These are phyloP conservation scores for Kurtzmaniella fragi DNA, from an alignment of 805 yeast species.

Conservation along the genomic window DNA sequence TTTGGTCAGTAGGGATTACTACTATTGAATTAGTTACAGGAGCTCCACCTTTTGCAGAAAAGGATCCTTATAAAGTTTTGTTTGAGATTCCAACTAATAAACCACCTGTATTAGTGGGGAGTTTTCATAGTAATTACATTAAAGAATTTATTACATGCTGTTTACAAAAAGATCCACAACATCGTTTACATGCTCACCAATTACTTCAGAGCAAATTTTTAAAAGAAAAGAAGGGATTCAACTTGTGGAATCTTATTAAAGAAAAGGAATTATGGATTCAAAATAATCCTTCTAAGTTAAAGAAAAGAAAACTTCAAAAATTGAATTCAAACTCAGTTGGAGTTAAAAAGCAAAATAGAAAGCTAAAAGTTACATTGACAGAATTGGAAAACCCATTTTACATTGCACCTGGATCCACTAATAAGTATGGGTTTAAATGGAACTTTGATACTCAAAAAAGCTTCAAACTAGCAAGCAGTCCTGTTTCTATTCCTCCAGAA, in stretches of 20 bases:
- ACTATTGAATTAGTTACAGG: conserved; percentile 82
- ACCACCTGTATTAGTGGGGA: conserved; percentile 55
- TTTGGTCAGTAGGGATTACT: conserved; percentile 95
- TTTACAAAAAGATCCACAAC: conserved; percentile 57
- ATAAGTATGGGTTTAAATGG: conserved; percentile 8
- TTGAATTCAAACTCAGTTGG: not conserved
- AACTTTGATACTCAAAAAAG: conserved; percentile 12
- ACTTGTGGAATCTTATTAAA: conserved; percentile 32
- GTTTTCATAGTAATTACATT: conserved; percentile 43
- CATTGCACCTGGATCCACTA: not conserved
- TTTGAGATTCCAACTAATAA: conserved; percentile 60
- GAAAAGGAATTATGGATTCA: conserved; percentile 32
- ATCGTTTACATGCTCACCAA: conserved; percentile 57
- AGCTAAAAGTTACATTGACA: conserved; percentile 3
- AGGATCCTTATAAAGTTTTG: conserved; percentile 74
- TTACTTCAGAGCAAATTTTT: conserved; percentile 55
- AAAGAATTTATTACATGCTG: conserved; percentile 66
- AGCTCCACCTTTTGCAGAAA: conserved; percentile 68
- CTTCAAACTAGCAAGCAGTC: conserved; percentile 4
- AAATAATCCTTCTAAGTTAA: not conserved
- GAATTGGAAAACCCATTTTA: conserved; percentile 1
- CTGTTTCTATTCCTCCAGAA: conserved; percentile 7
- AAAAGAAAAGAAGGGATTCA: conserved; percentile 26
- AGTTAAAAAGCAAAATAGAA: not conserved
- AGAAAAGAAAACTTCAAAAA: conserved; percentile 1